phyloP scores from a whole-genome alignment of 331 rosid species.

The Malus hybrid region DNA sequence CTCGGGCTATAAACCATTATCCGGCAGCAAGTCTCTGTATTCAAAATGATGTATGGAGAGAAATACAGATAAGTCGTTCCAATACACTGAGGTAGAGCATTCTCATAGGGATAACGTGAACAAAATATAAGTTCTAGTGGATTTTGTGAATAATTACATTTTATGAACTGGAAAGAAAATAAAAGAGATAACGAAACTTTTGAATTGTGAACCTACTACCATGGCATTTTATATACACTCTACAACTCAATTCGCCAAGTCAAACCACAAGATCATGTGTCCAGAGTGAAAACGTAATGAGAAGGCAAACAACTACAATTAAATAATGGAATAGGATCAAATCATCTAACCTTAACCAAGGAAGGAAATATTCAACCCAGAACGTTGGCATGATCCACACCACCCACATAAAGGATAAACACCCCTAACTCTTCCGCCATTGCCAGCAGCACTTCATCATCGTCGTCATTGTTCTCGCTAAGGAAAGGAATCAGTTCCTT shows the following conservation, averaged over 20 bases:
- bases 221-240: neutral
- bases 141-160: neutral
- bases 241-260: neutral
- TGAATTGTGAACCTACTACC: neutral
- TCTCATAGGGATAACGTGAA: neutral
- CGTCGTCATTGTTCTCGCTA: conserved; percentile 71
- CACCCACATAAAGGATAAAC: conserved; percentile 69
- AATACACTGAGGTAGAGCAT: conserved; percentile 2
- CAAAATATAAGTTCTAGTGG: neutral
- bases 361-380: conserved; percentile 61
- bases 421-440: conserved; percentile 81
- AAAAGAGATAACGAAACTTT: neutral
- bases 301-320: neutral
- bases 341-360: conserved; percentile 59
- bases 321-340: neutral
- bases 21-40: conserved; percentile 69
- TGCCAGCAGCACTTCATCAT: conserved; percentile 77
- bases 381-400: conserved; percentile 59
- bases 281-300: neutral
- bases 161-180: neutral
- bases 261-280: conserved; percentile 1
- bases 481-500: conserved; percentile 79
- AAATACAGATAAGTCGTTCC: neutral
- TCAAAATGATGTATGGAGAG: conserved; percentile 1
- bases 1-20: conserved; percentile 81